A percentile compares a stretch with the other conserved stretches of the same genome.
Evolutionary conservation across 306 rosid genomes (phyloP).

Genomic region (Prunus dulcis): DNA sequence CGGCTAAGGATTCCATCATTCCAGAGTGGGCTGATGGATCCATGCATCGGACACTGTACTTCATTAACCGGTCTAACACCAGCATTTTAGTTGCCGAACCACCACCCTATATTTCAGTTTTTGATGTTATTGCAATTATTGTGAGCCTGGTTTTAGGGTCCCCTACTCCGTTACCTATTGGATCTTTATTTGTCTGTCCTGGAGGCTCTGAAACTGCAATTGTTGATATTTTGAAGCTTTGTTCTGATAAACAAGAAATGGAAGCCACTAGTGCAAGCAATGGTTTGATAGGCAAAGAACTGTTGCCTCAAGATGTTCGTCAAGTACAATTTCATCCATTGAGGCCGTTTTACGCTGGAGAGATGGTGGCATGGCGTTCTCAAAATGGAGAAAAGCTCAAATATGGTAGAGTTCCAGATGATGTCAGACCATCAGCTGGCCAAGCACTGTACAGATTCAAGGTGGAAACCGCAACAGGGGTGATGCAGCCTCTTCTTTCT

Average conservation of each 20-base stretch:
- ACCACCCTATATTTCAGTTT: slow-evolving; percentile 63
- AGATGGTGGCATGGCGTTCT: slow-evolving; percentile 96
- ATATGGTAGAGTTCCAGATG: slow-evolving; percentile 80
- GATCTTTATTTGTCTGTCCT: slow-evolving; percentile 78
- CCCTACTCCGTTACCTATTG: slow-evolving; percentile 78
- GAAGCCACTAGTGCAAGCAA: slow-evolving; percentile 51
- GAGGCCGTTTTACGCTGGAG: slow-evolving; percentile 92
- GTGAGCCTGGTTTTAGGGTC: slow-evolving; percentile 89
- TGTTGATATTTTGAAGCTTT: slow-evolving; percentile 69
- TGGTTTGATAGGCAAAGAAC: slow-evolving; percentile 71
- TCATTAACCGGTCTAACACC: slow-evolving; percentile 58
- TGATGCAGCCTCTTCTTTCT: slow-evolving; percentile 61
- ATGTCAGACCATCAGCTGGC: slow-evolving; percentile 87
- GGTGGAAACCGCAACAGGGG: slow-evolving; percentile 67
- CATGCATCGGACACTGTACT: slow-evolving; percentile 65
- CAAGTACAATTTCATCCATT: slow-evolving; percentile 93
- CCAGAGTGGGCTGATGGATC: slow-evolving; percentile 71
- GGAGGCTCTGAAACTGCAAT: slow-evolving; percentile 78
- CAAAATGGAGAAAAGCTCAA: slow-evolving; percentile 88
- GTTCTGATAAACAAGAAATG: slow-evolving; percentile 74
- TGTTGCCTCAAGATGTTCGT: slow-evolving; percentile 83
- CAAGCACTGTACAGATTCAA: slow-evolving; percentile 86
- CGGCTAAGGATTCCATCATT: slow-evolving; percentile 52
- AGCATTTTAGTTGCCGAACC: slow-evolving; percentile 83
- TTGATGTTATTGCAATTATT: slow-evolving; percentile 76